Conservation (phyloP, 768 basidiomycete species). For the Trametes gibbosa region DNA sequence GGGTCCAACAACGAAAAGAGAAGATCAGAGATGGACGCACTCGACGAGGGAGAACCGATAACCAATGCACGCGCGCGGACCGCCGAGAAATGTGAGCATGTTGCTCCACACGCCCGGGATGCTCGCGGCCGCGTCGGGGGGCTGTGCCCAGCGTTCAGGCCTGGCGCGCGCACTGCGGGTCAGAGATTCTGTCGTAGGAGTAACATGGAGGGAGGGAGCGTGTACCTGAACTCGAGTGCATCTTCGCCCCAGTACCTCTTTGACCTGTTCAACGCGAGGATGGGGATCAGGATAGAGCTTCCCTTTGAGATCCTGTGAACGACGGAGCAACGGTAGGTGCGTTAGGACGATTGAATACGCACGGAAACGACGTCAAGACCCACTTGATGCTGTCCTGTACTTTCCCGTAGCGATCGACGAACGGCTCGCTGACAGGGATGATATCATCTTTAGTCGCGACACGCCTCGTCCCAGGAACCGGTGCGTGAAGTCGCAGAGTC, state of each 20-base stretch:
- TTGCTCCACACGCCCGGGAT: constrained; percentile 64
- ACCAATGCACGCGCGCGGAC: constrained; percentile 63
- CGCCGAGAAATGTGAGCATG: constrained; percentile 59
- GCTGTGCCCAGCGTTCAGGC: constrained; percentile 59
- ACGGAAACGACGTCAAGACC: constrained; percentile 21
- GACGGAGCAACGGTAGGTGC: too few species aligned
- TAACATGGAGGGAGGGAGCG: neutral
- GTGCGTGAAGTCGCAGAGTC: constrained; percentile 34
- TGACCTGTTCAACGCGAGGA: constrained; percentile 49
- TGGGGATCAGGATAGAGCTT: constrained; percentile 43
- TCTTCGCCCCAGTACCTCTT: constrained; percentile 61
- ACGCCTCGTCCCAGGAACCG: constrained; percentile 48
- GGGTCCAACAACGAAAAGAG: neutral
- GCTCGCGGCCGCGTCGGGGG: constrained; percentile 36
- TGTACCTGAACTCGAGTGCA: constrained; percentile 55
- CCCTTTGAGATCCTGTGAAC: constrained; percentile 25
- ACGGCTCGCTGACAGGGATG: constrained; percentile 45
- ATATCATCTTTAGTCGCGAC: constrained; percentile 41
- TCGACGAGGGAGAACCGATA: constrained; percentile 62
- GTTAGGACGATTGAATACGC: too few species aligned
- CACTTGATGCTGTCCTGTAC: constrained; percentile 22
- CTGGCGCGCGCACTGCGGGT: constrained; percentile 33
- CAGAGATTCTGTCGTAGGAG: neutral
- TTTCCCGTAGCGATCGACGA: constrained; percentile 17
- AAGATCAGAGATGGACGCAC: constrained; percentile 32